These are phyloP conservation scores for Lachnellula arida DNA, from an alignment of 2,329 filamentous ascomycete species.

Conservation along the genomic window DNA sequence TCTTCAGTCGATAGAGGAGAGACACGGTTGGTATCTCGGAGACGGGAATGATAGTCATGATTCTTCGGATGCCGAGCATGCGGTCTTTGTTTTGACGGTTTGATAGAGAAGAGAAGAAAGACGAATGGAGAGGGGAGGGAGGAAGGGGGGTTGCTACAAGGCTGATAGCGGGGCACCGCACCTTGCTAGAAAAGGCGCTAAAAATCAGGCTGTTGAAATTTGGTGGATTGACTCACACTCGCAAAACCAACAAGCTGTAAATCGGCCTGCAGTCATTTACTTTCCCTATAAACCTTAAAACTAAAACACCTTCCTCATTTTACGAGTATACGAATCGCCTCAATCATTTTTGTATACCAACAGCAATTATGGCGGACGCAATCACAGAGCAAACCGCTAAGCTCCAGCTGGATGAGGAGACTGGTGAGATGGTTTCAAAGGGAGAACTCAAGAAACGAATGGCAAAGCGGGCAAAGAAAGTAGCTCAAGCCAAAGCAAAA, in stretches of 20 bases:
- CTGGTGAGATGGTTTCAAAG: constrained; percentile 62
- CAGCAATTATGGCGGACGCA: constrained; percentile 43
- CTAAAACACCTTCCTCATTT: background rate
- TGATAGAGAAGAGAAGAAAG: background rate
- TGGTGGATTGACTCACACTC: constrained; percentile 6
- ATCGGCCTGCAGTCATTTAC: background rate
- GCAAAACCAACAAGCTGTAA: background rate
- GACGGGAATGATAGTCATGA: constrained; percentile 26
- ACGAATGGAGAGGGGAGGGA: background rate
- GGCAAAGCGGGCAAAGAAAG: constrained; percentile 55
- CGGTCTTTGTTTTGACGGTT: background rate
- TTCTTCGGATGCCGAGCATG: constrained; percentile 21
- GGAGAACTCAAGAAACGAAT: constrained; percentile 58
- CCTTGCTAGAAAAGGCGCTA: background rate
- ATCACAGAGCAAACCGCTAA: constrained; percentile 45
- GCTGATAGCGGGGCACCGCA: constrained; percentile 1
- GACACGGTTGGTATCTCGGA: constrained; percentile 31
- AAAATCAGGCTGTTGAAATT: background rate
- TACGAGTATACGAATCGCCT: background rate
- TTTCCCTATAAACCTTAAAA: background rate
- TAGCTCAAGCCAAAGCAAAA: constrained; percentile 48
- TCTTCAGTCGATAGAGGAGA: constrained; percentile 29
- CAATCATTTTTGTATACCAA: background rate
- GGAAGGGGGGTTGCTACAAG: background rate
- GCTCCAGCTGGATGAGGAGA: constrained; percentile 58